These are phyloP conservation scores for Lactarius tabidus DNA, from an alignment of 768 basidiomycete species.

Conservation along the genomic window DNA sequence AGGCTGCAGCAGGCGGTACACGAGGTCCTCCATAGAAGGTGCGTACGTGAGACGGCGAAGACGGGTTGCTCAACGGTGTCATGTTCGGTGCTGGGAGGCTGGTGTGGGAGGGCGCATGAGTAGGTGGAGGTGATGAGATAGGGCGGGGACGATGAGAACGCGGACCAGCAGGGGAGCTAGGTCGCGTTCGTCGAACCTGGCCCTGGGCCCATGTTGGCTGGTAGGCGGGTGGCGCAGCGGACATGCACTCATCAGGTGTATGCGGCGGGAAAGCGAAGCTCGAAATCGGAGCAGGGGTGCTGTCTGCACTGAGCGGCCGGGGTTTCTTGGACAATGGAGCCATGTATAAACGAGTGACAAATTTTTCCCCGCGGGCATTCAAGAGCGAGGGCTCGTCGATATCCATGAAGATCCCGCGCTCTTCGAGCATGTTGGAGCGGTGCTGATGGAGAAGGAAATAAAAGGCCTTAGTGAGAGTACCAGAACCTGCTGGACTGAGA, in stretches of 20 bases:
- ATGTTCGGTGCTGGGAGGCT: conserved; percentile 5
- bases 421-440: conserved; percentile 58
- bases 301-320: conserved; percentile 23
- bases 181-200: conserved; percentile 21
- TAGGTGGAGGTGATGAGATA: conserved; percentile 24
- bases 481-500: conserved; percentile 62
- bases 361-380: conserved; percentile 31
- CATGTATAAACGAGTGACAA: conserved; percentile 41
- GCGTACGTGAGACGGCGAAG: conserved; percentile 3
- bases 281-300: conserved; percentile 3
- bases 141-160: conserved; percentile 25
- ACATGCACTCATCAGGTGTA: conserved; percentile 19
- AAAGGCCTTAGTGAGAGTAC: conserved; percentile 80
- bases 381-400: conserved; percentile 30
- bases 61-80: conserved; percentile 7
- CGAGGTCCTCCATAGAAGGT: conserved; percentile 17
- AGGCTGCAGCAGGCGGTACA: neutral
- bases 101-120: conserved; percentile 10
- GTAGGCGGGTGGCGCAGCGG: conserved; percentile 22
- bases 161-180: conserved; percentile 25
- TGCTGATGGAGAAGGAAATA: conserved; percentile 80
- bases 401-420: conserved; percentile 46
- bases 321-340: conserved; percentile 37
- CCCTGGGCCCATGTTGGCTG: conserved; percentile 17
- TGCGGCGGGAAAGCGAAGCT: conserved; percentile 15